These are phyloP conservation scores for Alternaria consortialis DNA, from an alignment of 2,329 filamentous ascomycete genomes.

Conservation along the genomic window DNA sequence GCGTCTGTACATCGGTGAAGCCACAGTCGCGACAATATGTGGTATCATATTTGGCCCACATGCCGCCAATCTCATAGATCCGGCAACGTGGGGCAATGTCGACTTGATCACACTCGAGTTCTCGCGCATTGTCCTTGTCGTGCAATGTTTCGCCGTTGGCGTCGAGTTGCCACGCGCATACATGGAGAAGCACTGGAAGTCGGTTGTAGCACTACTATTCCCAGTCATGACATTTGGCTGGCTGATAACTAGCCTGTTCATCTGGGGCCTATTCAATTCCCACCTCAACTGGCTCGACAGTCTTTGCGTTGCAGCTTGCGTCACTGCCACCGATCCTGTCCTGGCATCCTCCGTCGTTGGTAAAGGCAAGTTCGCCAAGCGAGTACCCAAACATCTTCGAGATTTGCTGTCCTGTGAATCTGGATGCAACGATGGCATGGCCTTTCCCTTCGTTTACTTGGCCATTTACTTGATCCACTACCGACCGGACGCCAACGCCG, in stretches of 20 bases:
- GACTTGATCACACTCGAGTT: constrained; percentile 91
- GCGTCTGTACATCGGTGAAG: constrained; percentile 97
- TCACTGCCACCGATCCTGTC: constrained; percentile 96
- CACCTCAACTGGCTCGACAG: constrained; percentile 88
- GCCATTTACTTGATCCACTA: constrained; percentile 90
- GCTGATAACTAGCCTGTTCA: constrained; percentile 89
- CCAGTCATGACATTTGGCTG: constrained; percentile 98
- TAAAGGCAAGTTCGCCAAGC: constrained; percentile 98
- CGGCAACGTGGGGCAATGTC: constrained; percentile 77
- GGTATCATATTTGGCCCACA: constrained; percentile 90
- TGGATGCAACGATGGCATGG: constrained; percentile 99
- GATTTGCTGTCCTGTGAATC: constrained; percentile 96
- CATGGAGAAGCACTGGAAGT: constrained; percentile 98
- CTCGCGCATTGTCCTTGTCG: constrained; percentile 86
- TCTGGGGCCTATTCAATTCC: constrained; percentile 85
- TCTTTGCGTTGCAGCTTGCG: constrained; percentile 86
- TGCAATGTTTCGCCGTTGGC: constrained; percentile 91
- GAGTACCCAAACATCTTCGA: constrained; percentile 95
- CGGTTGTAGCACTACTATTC: constrained; percentile 84
- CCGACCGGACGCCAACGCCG: constrained; percentile 70
- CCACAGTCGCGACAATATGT: constrained; percentile 88
- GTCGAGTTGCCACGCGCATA: constrained; percentile 92
- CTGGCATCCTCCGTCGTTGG: constrained; percentile 97
- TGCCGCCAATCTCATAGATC: constrained; percentile 82
- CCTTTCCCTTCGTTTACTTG: constrained; percentile 96